Conservation (phyloP, 75 land plant species). For the Cryptomeria japonica region DNA sequence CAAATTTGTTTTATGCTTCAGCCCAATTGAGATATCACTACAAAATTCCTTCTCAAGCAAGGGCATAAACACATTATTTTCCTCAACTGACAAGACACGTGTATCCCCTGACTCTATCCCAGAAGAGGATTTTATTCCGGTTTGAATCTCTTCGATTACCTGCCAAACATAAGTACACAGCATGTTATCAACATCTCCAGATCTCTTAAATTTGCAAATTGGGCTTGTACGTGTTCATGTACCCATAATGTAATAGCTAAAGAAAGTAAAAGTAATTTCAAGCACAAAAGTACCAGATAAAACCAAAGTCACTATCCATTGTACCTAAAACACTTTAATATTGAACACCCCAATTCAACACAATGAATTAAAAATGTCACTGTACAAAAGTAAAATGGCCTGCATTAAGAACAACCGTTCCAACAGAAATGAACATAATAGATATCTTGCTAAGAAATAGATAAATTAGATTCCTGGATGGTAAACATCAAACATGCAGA, state of each 20-base stretch:
- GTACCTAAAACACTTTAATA: background rate
- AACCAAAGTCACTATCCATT: background rate
- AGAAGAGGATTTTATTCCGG: background rate
- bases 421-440: background rate
- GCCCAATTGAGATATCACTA: background rate
- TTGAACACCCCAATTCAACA: background rate
- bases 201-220: background rate
- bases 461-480: background rate
- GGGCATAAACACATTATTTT: slow-evolving; percentile 5
- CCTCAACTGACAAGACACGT: slow-evolving; percentile 7
- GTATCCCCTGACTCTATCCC: background rate
- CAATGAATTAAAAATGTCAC: too few relatives aligned
- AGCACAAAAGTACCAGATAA: background rate
- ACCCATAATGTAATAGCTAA: background rate
- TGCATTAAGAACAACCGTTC: background rate
- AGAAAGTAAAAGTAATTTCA: background rate
- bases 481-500: background rate
- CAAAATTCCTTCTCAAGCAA: background rate
- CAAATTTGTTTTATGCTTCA: background rate
- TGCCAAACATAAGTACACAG: background rate
- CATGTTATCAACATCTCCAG: background rate
- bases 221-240: background rate
- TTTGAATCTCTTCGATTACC: background rate
- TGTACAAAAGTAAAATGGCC: background rate
- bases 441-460: background rate